These are phyloP conservation scores for Pseudonitzschia delicatissima DNA, from an alignment of 108 stramenopile genomes.

Conservation along the genomic window DNA sequence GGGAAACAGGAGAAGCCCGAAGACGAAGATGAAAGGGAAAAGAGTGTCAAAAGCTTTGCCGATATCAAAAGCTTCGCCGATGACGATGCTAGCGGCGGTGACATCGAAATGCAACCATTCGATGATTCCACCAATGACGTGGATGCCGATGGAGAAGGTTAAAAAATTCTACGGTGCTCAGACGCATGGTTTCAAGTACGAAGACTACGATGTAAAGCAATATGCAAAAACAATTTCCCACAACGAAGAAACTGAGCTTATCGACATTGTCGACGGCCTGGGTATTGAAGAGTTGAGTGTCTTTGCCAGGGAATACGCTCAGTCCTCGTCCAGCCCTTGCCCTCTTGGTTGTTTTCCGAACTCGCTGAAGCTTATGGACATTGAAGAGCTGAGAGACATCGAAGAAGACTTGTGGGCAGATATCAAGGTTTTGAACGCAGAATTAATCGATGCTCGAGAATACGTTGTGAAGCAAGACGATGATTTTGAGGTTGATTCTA, in stretches of 20 bases:
- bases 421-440: slow-evolving; percentile 53
- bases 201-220: slow-evolving; percentile 8
- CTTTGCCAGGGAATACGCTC: slow-evolving; percentile 57
- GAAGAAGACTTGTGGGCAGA: slow-evolving; percentile 51
- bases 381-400: slow-evolving; percentile 58
- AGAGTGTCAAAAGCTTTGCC: neutral
- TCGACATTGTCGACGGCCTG: slow-evolving; percentile 25
- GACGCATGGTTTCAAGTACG: slow-evolving; percentile 17
- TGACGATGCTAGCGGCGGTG: neutral
- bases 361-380: slow-evolving; percentile 36
- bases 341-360: slow-evolving; percentile 67
- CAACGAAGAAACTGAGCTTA: slow-evolving; percentile 22
- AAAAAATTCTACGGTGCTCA: slow-evolving; percentile 3
- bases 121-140: no score
- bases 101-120: slow-evolving; percentile 2
- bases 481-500: slow-evolving; percentile 6
- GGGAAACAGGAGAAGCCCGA: neutral
- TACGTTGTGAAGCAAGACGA: neutral
- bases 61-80: neutral
- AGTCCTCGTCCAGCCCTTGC: slow-evolving; percentile 42
- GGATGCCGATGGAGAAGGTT: no score
- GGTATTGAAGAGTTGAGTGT: slow-evolving; percentile 78
- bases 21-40: neutral
- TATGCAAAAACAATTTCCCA: slow-evolving; percentile 19
- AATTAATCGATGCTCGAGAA: slow-evolving; percentile 35